Evolutionary conservation across 352 stramenopile species (phyloP).

Genomic region (Globisporangium cederbergense): DNA sequence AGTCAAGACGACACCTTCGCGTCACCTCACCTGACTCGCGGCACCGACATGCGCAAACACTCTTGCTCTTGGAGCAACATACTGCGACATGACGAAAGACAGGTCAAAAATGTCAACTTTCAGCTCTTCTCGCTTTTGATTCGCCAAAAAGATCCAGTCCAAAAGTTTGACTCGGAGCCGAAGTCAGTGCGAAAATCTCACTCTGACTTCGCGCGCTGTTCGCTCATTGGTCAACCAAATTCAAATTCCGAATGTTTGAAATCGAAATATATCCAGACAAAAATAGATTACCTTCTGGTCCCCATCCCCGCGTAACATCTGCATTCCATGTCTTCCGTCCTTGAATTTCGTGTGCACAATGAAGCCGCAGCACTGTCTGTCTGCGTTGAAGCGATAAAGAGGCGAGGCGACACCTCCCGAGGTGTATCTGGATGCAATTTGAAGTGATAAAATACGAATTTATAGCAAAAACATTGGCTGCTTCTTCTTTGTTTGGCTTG

Average conservation of each 20-base stretch:
- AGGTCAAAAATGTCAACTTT: slow-evolving; percentile 3
- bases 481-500: slow-evolving; percentile 6
- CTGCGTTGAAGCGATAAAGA: slow-evolving; percentile 4
- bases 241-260: slow-evolving; percentile 19
- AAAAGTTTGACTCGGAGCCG: background rate
- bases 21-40: background rate
- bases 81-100: background rate
- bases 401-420: slow-evolving; percentile 1
- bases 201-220: slow-evolving; percentile 27
- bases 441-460: slow-evolving; percentile 18
- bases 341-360: background rate
- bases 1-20: background rate
- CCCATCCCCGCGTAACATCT: background rate
- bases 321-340: slow-evolving; percentile 18
- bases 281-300: slow-evolving; percentile 9
- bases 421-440: slow-evolving; percentile 14
- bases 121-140: background rate
- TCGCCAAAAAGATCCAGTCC: background rate
- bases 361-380: background rate
- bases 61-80: slow-evolving; percentile 9
- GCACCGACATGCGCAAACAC: slow-evolving; percentile 7
- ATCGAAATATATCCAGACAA: slow-evolving; percentile 4
- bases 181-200: slow-evolving; percentile 8
- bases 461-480: background rate
- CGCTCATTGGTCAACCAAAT: slow-evolving; percentile 39